Base-by-base conservation (phyloP, 1,284 basidiomycete genomes). In the Pulchroboletus neoregius region DNA sequence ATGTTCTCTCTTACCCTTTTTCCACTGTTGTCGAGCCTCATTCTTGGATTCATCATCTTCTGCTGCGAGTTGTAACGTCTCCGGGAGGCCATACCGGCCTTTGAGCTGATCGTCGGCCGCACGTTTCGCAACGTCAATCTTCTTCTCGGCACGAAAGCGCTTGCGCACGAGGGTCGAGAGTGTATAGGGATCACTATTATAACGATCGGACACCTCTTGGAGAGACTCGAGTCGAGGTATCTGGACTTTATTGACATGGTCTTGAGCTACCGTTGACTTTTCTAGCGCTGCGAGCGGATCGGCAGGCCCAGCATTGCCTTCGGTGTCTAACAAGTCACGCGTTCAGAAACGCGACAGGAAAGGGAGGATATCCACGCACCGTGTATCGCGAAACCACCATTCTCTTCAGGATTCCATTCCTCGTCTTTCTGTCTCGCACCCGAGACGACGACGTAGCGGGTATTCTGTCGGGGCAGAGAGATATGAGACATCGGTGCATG, bases 371-470 rank as follows among this genome's bases (percentile, higher is more conserved):
- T 22, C 16, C 15, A 54, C 78, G 52, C 61, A 87, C 92, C 90
- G 60, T 91, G 85, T 26, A 94, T 74, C n/a, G 90, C 90, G 57
- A 82, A 91, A 0, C 93, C 93, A 4, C 95, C 95, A 49, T 96
- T 88, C 67, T 96, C 93, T 58, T 86, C 92, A 0, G 94, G 93
- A 65, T 98, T 79, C 96, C 95, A 98, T 27, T 96, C 92, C 58
- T 94, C 88, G 39, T 91, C 83, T 68, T 99, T 94, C 67, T 89
- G 84, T 49, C 86, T 75, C 9, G 94, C 95, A 6, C 96, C 96
- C 22, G 84, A 86, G 3, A 80, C 76, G 1, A 98, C 93, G n/a
- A 95, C 83, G 64, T 99, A 99, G 16, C 87, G 80, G 0, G 95
- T 94, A 59, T 97, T 96, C 92, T 47, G 16, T 13, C 20, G 20